Base-by-base conservation (phyloP, 2,329 filamentous ascomycete species). In the Ceratocystiopsis brevicomis region DNA sequence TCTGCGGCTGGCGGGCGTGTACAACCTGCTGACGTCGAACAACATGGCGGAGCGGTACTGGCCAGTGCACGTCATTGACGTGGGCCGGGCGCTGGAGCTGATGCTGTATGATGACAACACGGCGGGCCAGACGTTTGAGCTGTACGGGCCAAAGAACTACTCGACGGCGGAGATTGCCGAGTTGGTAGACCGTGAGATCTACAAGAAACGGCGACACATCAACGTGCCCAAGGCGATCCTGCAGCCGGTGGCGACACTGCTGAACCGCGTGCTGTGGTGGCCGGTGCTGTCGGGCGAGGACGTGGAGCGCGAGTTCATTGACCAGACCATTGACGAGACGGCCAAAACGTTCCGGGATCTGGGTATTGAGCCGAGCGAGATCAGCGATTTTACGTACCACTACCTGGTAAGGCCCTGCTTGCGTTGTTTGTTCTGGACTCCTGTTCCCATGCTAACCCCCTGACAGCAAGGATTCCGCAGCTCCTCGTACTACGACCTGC, bases 321-420 rank as follows among this genome's bases (percentile, higher is more conserved):
- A 98, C 62, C 90, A 98, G 62, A 67, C 75, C 53, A 92, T 98
- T 56, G 90, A 98, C 60, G 76, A 77, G 46, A 76, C 69, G 33
- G 90, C 90, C 51, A 96, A 95, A 73, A 96, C 90, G 2, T 93
- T 96, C 66, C 82, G 82, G 62, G 87, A 96, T 57, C 71, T 98
- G 39, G 83, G 76, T 48, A 94, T 98, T 50, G 81, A 86, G 62
- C 84, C 88, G 30, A 81, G 76, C 39, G 87, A 96, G 50, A 73
- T 96, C 54, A 78, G 73, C 60, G 78, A 82, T 60, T 76, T 85
- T 59, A 93, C 85, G 51, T 96, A 88, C 63, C 81, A 92, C 62
- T 98, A 98, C 64, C 63, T 96, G 68, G 85, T 90, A 68, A 64
- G 81, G 25, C 2, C 8, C 65, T 12, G 11, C 40, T 3, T 8